Conservation (phyloP, 2,329 filamentous ascomycete genomes). For the Colletotrichum gloeosporioides region DNA sequence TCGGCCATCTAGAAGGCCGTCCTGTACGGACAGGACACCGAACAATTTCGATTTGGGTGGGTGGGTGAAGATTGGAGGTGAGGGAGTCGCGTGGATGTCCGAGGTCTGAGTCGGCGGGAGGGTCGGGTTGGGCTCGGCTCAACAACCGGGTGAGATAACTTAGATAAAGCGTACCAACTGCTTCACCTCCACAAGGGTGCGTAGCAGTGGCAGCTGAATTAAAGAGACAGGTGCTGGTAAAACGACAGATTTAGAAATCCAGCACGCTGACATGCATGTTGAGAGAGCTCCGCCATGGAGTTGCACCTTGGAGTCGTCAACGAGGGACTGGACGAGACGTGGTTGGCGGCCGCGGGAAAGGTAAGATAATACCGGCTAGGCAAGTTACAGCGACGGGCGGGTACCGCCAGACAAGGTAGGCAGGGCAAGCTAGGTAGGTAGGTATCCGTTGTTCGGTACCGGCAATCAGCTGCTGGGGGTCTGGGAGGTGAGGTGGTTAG, state of each 20-base stretch:
- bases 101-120: constrained; percentile 13
- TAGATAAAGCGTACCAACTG: not conserved
- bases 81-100: constrained; percentile 1
- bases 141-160: constrained; percentile 7
- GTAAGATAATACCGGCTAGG: not conserved
- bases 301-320: not conserved
- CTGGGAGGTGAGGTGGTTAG: not conserved
- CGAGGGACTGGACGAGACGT: not conserved
- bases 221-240: constrained; percentile 2
- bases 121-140: constrained; percentile 9
- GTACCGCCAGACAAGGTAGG: not conserved
- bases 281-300: constrained; percentile 18
- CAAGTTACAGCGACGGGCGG: not conserved
- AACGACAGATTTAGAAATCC: not conserved
- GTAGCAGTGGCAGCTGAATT: constrained; percentile 1
- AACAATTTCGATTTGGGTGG: not conserved
- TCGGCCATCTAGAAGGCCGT: constrained; percentile 37
- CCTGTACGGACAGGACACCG: not conserved
- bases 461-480: constrained; percentile 10
- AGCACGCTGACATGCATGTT: constrained; percentile 19
- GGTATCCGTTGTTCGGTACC: not conserved
- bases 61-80: not conserved
- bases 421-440: not conserved
- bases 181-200: constrained; percentile 3
- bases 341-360: not conserved